Percentiles rank a stretch among this genome's conserved stretches.
Evolutionary conservation across 441 rosid genomes (phyloP).

Genomic region (Erodium texanum): DNA sequence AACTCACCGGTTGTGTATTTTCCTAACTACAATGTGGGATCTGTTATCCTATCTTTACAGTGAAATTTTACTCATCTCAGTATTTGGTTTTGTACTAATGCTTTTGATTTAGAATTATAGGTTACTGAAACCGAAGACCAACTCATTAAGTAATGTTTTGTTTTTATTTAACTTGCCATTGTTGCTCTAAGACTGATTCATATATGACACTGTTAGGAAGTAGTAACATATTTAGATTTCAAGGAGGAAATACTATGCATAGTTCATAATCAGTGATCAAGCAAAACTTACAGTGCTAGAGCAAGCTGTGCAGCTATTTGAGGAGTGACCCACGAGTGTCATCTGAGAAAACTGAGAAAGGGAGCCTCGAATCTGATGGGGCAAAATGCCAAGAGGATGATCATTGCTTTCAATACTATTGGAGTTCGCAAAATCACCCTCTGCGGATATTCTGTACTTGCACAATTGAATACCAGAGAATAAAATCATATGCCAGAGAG

Average conservation of each 20-base stretch:
- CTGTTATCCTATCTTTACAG: background rate
- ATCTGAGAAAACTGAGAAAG: slow-evolving; percentile 77
- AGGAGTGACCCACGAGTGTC: slow-evolving; percentile 68
- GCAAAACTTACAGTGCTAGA: slow-evolving; percentile 54
- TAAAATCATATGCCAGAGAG: slow-evolving; percentile 10
- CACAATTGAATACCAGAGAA: slow-evolving; percentile 16
- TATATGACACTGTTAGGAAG: background rate
- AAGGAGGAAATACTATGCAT: too few species aligned
- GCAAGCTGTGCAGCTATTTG: slow-evolving; percentile 85
- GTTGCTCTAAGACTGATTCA: background rate
- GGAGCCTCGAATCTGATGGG: slow-evolving; percentile 90
- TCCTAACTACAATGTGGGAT: background rate
- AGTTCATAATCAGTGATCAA: background rate
- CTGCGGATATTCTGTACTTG: slow-evolving; percentile 46
- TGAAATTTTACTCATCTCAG: background rate
- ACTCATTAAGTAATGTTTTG: background rate
- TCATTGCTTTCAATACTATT: slow-evolving; percentile 33
- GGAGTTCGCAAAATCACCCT: slow-evolving; percentile 49
- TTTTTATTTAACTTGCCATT: background rate
- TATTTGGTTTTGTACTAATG: background rate
- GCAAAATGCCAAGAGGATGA: slow-evolving; percentile 79
- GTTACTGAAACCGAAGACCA: too few species aligned
- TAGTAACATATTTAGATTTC: background rate
- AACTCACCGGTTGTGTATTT: too few species aligned
- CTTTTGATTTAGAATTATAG: background rate